Evolutionary conservation across 73 alveolate genomes (phyloP), one percentile per base, ranked within the genome.

Genomic region (Durusdinium trenchii): DNA sequence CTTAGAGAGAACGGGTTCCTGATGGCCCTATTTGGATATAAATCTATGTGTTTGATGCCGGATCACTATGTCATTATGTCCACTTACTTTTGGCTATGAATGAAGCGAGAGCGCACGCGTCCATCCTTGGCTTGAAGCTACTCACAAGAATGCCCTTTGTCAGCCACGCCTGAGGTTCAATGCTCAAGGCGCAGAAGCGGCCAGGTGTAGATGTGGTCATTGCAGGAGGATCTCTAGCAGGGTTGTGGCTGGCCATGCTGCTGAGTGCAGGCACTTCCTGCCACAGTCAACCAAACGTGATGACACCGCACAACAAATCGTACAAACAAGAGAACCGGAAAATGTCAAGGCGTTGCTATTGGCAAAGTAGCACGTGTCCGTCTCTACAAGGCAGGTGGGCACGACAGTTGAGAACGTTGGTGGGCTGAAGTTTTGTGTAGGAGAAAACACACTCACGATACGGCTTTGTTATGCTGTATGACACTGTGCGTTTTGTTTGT

Each of bases 241-340:
- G 98, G 57, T 89, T 91, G 18, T 91, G 98, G 98, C 47, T 91
- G 79, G 98, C 98, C 50, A 52, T 91, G 98, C 89, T 91, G 43
- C 85, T 91, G 35, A 69, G 90, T 35, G 89, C 87, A 69, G 98
- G 98, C 94, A 23, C 0, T 1, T 47, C 36, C 2, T n/a, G 42
- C 23, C 42, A 43, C 60, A 23, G 12, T 57, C 23, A 12, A 23
- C 32, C 32, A 57, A 57, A 57, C 69, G 12, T 12, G n/a, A 23
- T 23, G 73, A 32, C 73, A 2, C 30, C 35, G 38, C 28, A 62
- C 40, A 14, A 62, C 40, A 3, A 62, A 32, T 14, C 30, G 10
- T 62, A 62, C 40, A 32, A 0, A 36, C 28, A 0, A 16, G n/a
- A 20, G 76, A n/a, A 60, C 73, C 1, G 73, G n/a, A 60, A 23